Evolutionary conservation across 176 grass and related monocot genomes (phyloP), one percentile per base, ranked within the genome.

Genomic region (Rhipidocladum racemiflorum): DNA sequence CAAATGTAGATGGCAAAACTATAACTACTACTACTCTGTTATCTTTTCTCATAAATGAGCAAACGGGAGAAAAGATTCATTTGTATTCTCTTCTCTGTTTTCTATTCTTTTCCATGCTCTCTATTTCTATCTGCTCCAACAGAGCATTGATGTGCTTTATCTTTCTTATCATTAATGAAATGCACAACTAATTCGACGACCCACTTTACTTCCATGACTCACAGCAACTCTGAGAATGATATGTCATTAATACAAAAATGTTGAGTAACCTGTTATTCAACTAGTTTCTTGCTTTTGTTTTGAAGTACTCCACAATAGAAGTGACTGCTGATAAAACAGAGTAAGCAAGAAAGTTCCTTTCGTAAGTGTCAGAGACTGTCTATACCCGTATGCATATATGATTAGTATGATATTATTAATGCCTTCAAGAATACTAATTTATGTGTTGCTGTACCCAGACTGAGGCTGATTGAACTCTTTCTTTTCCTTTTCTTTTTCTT

Each of bases 151-250:
- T 36, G 36, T 85, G 44, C 35, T 57, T 43, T 65, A 25, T 35
- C 45, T 81, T 76, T 85, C 65, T 67, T 34, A 24, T 16, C n/a
- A 89, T 89, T 53, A 86, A 67, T 89, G 72, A 70, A 23, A 43
- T 53, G 14, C 36, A 54, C 16, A 81, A 85, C 79, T 56, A 77
- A 38, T 65, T 85, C 25, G 15, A 38, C 71, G 78, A 35, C 44
- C 34, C 35, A 56, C 46, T 57, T 78, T 56, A 55, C 38, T 77
- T 49, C 34, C 45, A 17, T 80, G 66, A 74, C 72, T 60, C n/a
- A 60, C n/a, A 82, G 16, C 83, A 43, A 66, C 83, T 72, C 30
- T 49, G 88, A 83, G 57, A 86, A 38, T 65, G 72, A 86, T 68
- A 25, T 66, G 39, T 66, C 64, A 76, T 77, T 18, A 72, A 81